Evolutionary conservation across 768 basidiomycete species (phyloP), one percentile per base, ranked within the genome.

Genomic region (Leccinum boreale): DNA sequence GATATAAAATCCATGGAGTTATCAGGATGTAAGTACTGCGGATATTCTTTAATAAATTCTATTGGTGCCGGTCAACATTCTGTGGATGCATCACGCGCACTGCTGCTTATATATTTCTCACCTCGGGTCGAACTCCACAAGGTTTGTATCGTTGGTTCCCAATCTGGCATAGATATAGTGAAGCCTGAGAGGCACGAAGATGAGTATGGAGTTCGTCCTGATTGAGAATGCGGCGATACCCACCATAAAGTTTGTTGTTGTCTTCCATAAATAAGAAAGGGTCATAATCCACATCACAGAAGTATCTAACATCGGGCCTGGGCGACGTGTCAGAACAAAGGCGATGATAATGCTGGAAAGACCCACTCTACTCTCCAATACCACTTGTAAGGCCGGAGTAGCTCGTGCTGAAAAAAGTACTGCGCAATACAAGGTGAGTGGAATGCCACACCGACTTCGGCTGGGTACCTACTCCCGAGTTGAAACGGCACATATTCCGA

Each of bases 401-500:
- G 62, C 42, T 79, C 76, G 60, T 86, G 84, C 49, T 68, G 70
- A 71, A 77, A 86, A 71, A 86, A 85, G 73, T 78, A 82, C 76
- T 83, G 50, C 8, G 29, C 26, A 28, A 31, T 21, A 54, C 56
- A 39, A 55, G n/a, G 24, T 67, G 36, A 64, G 57, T 45, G 11
- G 51, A 57, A 19, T 26, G 29, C 4, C 33, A 26, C 15, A 44
- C 5, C 15, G 19, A 2, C 14, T 39, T 35, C 11, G 47, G 45
- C 21, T 42, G 46, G 24, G 10, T 26, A 69, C 81, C 58, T 61
- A 85, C 84, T 3, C 85, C 87, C 1, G 85, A 87, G 69, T 88
- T 86, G 72, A 82, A 90, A 36, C 87, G 78, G 67, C 88, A 89
- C 88, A 90, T 89, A 55, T 88, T 86, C 15, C 86, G 79, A 62